Percentiles rank a stretch among this genome's conserved stretches.
Conservation (phyloP, 257 asterid species). For the Anisodus tanguticus region DNA sequence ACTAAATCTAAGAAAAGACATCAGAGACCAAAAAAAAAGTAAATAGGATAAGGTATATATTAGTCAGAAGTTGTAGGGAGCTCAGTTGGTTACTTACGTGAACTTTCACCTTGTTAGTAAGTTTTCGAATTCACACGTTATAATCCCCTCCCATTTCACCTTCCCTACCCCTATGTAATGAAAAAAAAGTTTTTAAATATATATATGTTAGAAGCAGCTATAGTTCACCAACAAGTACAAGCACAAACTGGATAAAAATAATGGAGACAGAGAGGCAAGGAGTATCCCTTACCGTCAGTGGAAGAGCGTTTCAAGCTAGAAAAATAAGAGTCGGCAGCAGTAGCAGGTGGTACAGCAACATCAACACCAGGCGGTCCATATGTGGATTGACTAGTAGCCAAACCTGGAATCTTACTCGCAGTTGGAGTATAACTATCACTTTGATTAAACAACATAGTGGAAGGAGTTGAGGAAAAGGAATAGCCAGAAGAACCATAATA, state of each 20-base stretch:
- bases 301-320: conserved; percentile 78
- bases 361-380: conserved; percentile 85
- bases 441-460: conserved; percentile 51
- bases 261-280: neutral
- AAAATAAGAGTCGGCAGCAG: conserved; percentile 50
- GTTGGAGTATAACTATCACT: conserved; percentile 47
- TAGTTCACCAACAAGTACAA: conserved; percentile 6
- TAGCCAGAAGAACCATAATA: conserved; percentile 56
- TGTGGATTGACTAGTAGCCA: neutral
- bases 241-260: neutral
- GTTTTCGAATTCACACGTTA: too few relatives aligned
- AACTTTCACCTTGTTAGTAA: too few relatives aligned
- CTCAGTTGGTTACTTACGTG: too few relatives aligned
- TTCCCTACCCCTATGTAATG: too few relatives aligned
- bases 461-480: conserved; percentile 46
- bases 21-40: neutral
- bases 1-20: neutral
- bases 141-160: too few relatives aligned
- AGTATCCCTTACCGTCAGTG: conserved; percentile 57
- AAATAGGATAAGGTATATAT: neutral
- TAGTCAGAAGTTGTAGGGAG: neutral
- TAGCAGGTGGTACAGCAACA: conserved; percentile 22
- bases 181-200: too few relatives aligned
- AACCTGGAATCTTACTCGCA: conserved; percentile 43
- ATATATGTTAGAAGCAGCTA: neutral